Conservation (phyloP, 768 basidiomycete species). For the Zangia roseola region DNA sequence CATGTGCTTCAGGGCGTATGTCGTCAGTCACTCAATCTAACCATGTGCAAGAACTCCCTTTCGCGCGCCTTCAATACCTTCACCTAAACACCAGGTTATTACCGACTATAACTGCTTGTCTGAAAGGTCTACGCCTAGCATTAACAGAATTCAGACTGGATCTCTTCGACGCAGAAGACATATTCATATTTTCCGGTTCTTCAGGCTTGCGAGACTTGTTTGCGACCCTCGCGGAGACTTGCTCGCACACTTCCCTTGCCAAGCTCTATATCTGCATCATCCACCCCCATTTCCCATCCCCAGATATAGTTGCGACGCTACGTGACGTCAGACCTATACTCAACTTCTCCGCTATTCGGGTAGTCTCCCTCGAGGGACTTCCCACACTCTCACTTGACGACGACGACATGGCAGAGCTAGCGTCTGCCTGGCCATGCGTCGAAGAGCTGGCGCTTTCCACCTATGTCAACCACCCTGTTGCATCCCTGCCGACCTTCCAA, state of each 20-base stretch:
- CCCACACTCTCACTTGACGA: constrained; percentile 15
- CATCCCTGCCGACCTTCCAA: constrained; percentile 21
- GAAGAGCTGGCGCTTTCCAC: constrained; percentile 20
- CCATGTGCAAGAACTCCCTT: neutral
- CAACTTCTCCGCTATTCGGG: constrained; percentile 10
- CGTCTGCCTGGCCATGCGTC: constrained; percentile 20
- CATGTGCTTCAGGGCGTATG: constrained; percentile 10
- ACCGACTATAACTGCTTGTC: constrained; percentile 7
- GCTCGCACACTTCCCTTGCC: constrained; percentile 8
- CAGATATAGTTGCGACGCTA: neutral
- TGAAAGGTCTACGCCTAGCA: constrained; percentile 7
- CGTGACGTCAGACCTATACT: constrained; percentile 15
- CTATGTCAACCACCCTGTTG: constrained; percentile 9
- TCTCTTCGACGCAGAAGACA: constrained; percentile 18
- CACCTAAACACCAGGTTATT: constrained; percentile 19
- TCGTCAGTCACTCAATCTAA: constrained; percentile 8
- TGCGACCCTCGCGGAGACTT: constrained; percentile 7
- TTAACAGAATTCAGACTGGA: constrained; percentile 22
- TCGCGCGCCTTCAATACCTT: constrained; percentile 14
- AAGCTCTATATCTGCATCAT: constrained; percentile 16
- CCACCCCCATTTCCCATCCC: constrained; percentile 8
- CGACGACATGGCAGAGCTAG: constrained; percentile 12
- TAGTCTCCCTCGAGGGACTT: constrained; percentile 18
- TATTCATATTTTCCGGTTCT: neutral
- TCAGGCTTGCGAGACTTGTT: constrained; percentile 14